A percentile compares a stretch with the other conserved stretches of the same genome.
These are phyloP conservation scores for Gnaphalium uliginosum DNA, from an alignment of 129 eudicot species.

Conservation along the genomic window DNA sequence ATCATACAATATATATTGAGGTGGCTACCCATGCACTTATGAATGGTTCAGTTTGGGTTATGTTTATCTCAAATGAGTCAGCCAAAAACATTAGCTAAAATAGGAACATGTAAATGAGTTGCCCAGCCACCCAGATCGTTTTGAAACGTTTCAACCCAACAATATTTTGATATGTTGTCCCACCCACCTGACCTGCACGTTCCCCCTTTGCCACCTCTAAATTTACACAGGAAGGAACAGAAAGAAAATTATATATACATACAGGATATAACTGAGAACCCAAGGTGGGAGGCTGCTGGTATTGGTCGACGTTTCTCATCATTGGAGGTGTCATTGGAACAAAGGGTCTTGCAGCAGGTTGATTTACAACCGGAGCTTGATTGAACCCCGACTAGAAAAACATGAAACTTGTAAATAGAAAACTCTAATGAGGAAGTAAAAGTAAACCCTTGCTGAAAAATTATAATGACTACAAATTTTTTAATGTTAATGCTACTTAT, in stretches of 20 bases:
- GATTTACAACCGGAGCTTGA: slow-evolving; percentile 70
- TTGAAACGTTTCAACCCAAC: too few species aligned
- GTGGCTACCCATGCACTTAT: neutral
- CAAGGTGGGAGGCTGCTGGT: slow-evolving; percentile 69
- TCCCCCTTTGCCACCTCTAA: too few species aligned
- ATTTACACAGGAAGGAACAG: neutral
- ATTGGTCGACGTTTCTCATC: slow-evolving; percentile 68
- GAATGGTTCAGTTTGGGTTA: neutral
- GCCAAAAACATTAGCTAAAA: too few species aligned
- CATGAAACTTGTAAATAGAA: neutral
- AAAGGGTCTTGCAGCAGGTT: slow-evolving; percentile 69
- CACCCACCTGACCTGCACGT: too few species aligned
- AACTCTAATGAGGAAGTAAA: neutral
- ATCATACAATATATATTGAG: neutral
- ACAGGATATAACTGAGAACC: slow-evolving; percentile 72
- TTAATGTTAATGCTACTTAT: neutral
- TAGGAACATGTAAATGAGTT: too few species aligned
- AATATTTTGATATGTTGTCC: too few species aligned
- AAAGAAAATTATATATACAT: slow-evolving; percentile 26
- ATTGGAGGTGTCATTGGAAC: slow-evolving; percentile 68
- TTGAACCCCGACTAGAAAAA: slow-evolving; percentile 51
- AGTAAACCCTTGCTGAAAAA: too few species aligned
- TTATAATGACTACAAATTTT: too few species aligned
- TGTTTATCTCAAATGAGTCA: neutral
- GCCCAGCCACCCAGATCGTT: too few species aligned